Percentiles rank a stretch among this genome's conserved stretches.
Evolutionary conservation across 768 basidiomycete species (phyloP).

Genomic region (Pluteus cervinus): DNA sequence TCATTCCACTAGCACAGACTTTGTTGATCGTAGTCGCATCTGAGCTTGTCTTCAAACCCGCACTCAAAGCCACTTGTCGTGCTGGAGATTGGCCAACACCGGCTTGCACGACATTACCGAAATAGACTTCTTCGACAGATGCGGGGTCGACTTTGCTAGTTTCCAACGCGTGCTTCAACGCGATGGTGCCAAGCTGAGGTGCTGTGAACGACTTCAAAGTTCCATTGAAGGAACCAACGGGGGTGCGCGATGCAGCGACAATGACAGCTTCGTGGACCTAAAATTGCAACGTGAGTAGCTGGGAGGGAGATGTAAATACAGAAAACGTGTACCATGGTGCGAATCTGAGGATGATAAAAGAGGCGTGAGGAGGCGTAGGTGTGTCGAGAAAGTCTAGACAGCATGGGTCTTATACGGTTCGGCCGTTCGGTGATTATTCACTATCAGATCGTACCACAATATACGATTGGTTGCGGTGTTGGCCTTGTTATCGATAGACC

Average conservation of each 20-base stretch:
- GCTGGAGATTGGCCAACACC: constrained; percentile 98
- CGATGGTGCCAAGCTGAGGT: constrained; percentile 82
- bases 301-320: constrained; percentile 2
- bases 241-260: constrained; percentile 89
- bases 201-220: constrained; percentile 84
- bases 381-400: constrained; percentile 38
- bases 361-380: constrained; percentile 33
- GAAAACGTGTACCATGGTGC: constrained; percentile 43
- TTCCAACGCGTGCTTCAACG: constrained; percentile 86
- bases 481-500: too few relatives aligned
- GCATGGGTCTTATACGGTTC: constrained; percentile 29
- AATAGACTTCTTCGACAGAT: constrained; percentile 90
- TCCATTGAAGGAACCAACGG: constrained; percentile 91
- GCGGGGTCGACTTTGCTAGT: constrained; percentile 76
- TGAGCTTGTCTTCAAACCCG: constrained; percentile 79
- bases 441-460: too few relatives aligned
- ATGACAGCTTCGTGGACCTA: constrained; percentile 82
- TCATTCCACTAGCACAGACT: constrained; percentile 97
- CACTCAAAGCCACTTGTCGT: constrained; percentile 87
- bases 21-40: constrained; percentile 99
- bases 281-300: constrained; percentile 5
- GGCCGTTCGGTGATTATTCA: too few relatives aligned
- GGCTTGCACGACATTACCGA: constrained; percentile 97
- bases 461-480: too few relatives aligned
- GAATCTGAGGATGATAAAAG: constrained; percentile 30